Base-by-base conservation (phyloP, 2,329 filamentous ascomycete species). In the Madurella mycetomatis region DNA sequence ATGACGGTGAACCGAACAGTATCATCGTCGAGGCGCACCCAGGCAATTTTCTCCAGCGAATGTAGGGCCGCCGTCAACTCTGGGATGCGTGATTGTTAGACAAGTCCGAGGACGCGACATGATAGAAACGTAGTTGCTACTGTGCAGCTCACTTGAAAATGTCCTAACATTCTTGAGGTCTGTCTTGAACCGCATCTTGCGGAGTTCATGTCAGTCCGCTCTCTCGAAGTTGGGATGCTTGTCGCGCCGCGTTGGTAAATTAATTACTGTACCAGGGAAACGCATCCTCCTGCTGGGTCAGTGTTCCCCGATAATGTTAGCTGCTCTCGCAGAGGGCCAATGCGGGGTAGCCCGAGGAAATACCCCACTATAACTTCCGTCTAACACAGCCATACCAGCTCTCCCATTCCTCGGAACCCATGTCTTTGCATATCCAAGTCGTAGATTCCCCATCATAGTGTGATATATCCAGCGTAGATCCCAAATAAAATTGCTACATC, bases 1-100 rank as follows among this genome's bases (percentile, higher is more conserved):
- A 97, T 92, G 65, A 97, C 89, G 56, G 94, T 97, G 74, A 99
- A 96, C 63, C 92, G 91, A 53, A 92, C 86, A 52, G 86, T 86
- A 55, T 92, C 86, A 73, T 95, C 84, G 73, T 92, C 90, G 34
- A 99, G 82, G 61, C 91, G 88, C 60, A 96, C 80, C 91, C 92
- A 96, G 44, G 89, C 90, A 59, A 95, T 86, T 71, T 92, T 91
- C 62, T 91, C 90, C 32, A 87, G 74, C 2, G 83, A 82, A 54
- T 78, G 81, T 57, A 87, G 75, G 13, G 84, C 84, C 11, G 82
- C 80, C 2, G 81, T 81, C 60, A 87, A 78, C 66, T 86, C 84
- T 86, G 60, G 15, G n/a, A 16, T 40, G 30, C 51, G 2, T 63
- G 25, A 50, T 40, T n/a, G 37, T 51, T 45, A 41, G 18, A 15